Percentiles rank a stretch among this genome's conserved stretches.
Conservation (phyloP, 805 yeast species). For the Metschnikowia similis region DNA sequence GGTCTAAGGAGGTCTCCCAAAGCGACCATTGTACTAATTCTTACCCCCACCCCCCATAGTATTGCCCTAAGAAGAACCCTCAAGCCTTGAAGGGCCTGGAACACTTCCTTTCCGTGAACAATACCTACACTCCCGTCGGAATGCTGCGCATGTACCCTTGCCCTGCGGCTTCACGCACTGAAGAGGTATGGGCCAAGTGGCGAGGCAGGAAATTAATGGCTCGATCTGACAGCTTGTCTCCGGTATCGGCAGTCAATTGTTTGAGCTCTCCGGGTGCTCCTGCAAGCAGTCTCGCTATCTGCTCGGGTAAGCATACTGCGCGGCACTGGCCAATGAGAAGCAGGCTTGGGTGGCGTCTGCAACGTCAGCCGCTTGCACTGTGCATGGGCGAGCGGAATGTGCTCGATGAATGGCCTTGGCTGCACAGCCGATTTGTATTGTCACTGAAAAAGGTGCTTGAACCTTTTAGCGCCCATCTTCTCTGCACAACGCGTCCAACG, state of each 20-base stretch:
- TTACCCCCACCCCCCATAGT: neutral
- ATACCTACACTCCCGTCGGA: too few relatives aligned
- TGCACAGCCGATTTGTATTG: neutral
- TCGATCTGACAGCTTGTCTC: neutral
- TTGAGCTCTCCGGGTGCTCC: neutral
- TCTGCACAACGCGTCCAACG: constrained; percentile 1
- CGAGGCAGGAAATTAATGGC: neutral
- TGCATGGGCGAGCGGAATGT: neutral
- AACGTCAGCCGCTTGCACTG: neutral
- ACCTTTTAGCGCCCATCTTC: neutral
- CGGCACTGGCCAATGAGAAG: neutral
- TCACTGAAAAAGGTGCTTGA: neutral
- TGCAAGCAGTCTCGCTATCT: neutral
- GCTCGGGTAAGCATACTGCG: constrained; percentile 3
- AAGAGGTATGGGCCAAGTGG: neutral
- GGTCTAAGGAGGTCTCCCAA: neutral
- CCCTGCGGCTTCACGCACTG: too few relatives aligned
- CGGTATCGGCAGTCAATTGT: neutral
- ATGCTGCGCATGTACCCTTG: too few relatives aligned
- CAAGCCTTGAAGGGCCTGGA: neutral
- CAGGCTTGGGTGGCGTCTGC: neutral
- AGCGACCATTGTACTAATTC: neutral
- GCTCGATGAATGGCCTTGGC: neutral
- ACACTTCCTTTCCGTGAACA: too few relatives aligned
- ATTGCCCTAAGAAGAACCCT: neutral